These are phyloP conservation scores for Dichomitus squalens DNA, from an alignment of 1,284 basidiomycete genomes.

Conservation along the genomic window DNA sequence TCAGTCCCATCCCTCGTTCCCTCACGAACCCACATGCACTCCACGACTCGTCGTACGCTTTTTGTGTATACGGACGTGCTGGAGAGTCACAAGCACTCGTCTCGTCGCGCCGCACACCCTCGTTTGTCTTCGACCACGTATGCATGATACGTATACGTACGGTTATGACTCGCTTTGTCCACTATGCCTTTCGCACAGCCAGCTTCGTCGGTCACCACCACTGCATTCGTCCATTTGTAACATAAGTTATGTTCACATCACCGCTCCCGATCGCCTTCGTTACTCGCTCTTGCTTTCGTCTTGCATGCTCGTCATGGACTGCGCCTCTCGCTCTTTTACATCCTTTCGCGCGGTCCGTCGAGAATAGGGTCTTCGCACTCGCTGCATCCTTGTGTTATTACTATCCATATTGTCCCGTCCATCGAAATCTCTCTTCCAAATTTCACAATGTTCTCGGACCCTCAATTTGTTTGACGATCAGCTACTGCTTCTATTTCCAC, in stretches of 20 bases:
- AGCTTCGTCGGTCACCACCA: conserved; percentile 16
- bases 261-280: conserved; percentile 20
- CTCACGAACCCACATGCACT: conserved; percentile 12
- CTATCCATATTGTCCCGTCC: conserved; percentile 18
- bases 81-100: conserved; percentile 11
- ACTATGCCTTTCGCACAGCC: conserved; percentile 24
- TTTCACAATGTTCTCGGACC: not conserved
- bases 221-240: conserved; percentile 16
- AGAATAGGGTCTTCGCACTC: conserved; percentile 18
- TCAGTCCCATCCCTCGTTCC: conserved; percentile 12
- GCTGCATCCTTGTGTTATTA: conserved; percentile 28
- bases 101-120: conserved; percentile 25
- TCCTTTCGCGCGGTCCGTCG: conserved; percentile 22
- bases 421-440: not conserved
- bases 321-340: conserved; percentile 14
- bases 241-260: conserved; percentile 18
- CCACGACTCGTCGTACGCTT: conserved; percentile 6
- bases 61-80: conserved; percentile 4
- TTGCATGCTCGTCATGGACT: conserved; percentile 18
- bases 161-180: conserved; percentile 25
- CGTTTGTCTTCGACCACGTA: conserved; percentile 25
- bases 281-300: conserved; percentile 25
- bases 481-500: conserved; percentile 3
- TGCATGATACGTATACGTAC: conserved; percentile 14
- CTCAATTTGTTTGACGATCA: not conserved